Evolutionary conservation across 2,329 filamentous ascomycete species (phyloP).

Genomic region (Sporothrix brasiliensis): DNA sequence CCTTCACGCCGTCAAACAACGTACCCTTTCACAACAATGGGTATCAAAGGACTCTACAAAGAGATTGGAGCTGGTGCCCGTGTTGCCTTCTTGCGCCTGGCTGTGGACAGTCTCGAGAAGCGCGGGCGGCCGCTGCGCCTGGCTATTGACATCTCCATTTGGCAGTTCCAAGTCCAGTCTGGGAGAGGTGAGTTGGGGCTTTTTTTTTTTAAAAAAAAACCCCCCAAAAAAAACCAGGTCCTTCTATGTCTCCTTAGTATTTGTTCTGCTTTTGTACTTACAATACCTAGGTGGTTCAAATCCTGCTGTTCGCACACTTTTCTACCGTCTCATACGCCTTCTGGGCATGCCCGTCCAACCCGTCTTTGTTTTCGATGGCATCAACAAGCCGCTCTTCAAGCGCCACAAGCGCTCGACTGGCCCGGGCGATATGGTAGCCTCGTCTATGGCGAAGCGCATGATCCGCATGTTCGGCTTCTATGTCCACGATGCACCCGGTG

Average conservation of each 20-base stretch:
- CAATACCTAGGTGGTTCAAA: constrained; percentile 71
- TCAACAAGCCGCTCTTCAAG: constrained; percentile 69
- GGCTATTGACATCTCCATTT: constrained; percentile 93
- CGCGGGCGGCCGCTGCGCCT: constrained; percentile 75
- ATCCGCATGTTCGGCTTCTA: constrained; percentile 84
- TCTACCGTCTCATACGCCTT: constrained; percentile 75
- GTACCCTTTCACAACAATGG: constrained; percentile 50
- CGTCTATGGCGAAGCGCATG: constrained; percentile 78
- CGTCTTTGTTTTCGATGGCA: constrained; percentile 59
- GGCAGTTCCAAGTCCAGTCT: constrained; percentile 92
- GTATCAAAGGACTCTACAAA: constrained; percentile 79
- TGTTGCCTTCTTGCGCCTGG: constrained; percentile 79
- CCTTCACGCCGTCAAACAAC: background rate
- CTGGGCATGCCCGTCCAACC: constrained; percentile 54
- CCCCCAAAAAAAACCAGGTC: no score
- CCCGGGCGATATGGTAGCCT: constrained; percentile 66
- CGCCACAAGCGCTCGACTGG: constrained; percentile 72
- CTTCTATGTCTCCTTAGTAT: background rate
- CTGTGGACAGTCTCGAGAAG: constrained; percentile 72
- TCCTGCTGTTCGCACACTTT: constrained; percentile 86
- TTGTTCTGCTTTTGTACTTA: background rate
- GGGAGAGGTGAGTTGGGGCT: constrained; percentile 60
- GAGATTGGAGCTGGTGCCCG: constrained; percentile 82
- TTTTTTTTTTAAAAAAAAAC: no score
- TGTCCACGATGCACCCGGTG: constrained; percentile 84